These are phyloP conservation scores for Tephrocybe sp. DNA, from an alignment of 768 basidiomycete species.

Conservation along the genomic window DNA sequence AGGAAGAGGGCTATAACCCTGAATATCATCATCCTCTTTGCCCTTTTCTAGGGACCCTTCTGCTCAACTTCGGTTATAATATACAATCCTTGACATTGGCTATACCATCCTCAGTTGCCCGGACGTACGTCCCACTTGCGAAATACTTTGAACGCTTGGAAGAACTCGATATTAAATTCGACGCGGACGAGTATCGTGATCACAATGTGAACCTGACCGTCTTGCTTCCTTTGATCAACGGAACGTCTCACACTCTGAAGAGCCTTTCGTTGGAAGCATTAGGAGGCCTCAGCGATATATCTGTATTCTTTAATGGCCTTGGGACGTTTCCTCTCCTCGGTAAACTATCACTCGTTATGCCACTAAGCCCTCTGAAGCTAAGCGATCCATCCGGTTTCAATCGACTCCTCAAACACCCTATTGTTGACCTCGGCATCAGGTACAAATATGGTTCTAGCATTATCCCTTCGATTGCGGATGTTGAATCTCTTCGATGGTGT, in stretches of 20 bases:
- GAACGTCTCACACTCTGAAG: background rate
- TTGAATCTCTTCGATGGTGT: background rate
- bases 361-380: background rate
- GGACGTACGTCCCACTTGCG: background rate
- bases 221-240: background rate
- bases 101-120: background rate
- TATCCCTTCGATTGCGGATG: background rate
- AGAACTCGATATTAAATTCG: background rate
- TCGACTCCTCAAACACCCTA: background rate
- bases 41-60: background rate
- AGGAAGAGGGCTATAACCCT: background rate
- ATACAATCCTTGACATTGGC: background rate
- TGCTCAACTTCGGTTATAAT: background rate
- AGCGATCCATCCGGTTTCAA: background rate
- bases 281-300: background rate
- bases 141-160: background rate
- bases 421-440: background rate
- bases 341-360: background rate
- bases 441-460: background rate
- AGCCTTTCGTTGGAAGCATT: background rate
- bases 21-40: background rate
- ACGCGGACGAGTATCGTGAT: background rate
- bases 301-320: background rate
- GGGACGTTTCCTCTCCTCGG: background rate
- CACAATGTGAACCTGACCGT: background rate